Conservation (phyloP, 2,329 filamentous ascomycete species). For the Neonectria faginata region DNA sequence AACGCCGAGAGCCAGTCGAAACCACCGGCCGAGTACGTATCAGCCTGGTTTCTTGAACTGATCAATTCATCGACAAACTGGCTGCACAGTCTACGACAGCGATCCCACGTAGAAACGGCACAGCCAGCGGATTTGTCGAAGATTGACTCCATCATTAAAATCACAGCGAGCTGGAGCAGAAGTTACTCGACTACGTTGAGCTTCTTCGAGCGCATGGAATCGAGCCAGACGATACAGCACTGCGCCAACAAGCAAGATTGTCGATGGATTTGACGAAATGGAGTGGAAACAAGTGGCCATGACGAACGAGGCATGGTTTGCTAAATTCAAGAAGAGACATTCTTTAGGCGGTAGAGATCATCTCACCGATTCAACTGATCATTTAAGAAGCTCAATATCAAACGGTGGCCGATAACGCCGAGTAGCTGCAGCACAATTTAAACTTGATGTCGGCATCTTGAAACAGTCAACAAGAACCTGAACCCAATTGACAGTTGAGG, state of each 20-base stretch:
- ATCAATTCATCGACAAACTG: too few species aligned
- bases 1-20: constrained; percentile 15
- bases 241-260: constrained; percentile 4
- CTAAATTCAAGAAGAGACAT: constrained; percentile 17
- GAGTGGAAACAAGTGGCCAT: constrained; percentile 18
- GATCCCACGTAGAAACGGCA: too few species aligned
- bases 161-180: constrained; percentile 18
- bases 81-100: too few species aligned
- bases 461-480: background rate
- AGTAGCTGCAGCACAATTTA: background rate
- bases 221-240: constrained; percentile 13
- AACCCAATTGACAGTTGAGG: too few species aligned
- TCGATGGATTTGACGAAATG: constrained; percentile 1
- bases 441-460: background rate
- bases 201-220: constrained; percentile 18
- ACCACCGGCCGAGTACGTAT: constrained; percentile 10
- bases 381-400: background rate
- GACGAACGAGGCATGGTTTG: constrained; percentile 11
- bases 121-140: constrained; percentile 5
- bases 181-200: constrained; percentile 17
- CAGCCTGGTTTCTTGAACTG: background rate
- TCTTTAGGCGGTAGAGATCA: background rate
- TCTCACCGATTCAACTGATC: background rate
- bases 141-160: constrained; percentile 21
- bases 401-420: background rate